phyloP scores from a whole-genome alignment of 2,329 filamentous ascomycete species.

The Paracamarosporium sp. region DNA sequence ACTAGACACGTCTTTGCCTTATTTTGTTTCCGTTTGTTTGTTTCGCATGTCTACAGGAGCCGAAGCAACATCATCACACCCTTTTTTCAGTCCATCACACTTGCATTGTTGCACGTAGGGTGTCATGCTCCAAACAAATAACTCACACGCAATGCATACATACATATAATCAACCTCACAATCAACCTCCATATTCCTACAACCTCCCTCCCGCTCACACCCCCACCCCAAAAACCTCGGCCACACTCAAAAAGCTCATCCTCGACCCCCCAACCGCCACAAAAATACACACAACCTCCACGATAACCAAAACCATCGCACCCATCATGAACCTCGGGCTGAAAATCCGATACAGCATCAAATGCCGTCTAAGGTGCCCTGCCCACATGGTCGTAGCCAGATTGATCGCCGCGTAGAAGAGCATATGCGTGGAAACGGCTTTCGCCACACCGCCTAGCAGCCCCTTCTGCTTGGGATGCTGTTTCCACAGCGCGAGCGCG shows the following conservation, averaged over 20 bases:
- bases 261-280: constrained; percentile 77
- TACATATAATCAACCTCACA: neutral
- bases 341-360: constrained; percentile 97
- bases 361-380: constrained; percentile 82
- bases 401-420: constrained; percentile 83
- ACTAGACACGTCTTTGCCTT: too few species aligned
- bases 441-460: constrained; percentile 74
- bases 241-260: constrained; percentile 78
- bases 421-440: constrained; percentile 75
- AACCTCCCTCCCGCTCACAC: constrained; percentile 5
- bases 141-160: constrained; percentile 2
- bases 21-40: too few species aligned
- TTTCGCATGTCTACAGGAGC: too few species aligned
- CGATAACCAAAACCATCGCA: constrained; percentile 71
- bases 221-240: constrained; percentile 79
- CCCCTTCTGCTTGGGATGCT: constrained; percentile 70
- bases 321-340: constrained; percentile 89
- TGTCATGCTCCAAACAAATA: too few species aligned
- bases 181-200: neutral
- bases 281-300: constrained; percentile 76
- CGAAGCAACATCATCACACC: too few species aligned
- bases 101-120: too few species aligned
- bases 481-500: constrained; percentile 87
- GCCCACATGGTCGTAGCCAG: constrained; percentile 91
- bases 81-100: too few species aligned